A percentile compares a stretch with the other conserved stretches of the same genome.
Evolutionary conservation across 352 stramenopile genomes (phyloP).

Genomic region (Pythium rhizo-oryzae): DNA sequence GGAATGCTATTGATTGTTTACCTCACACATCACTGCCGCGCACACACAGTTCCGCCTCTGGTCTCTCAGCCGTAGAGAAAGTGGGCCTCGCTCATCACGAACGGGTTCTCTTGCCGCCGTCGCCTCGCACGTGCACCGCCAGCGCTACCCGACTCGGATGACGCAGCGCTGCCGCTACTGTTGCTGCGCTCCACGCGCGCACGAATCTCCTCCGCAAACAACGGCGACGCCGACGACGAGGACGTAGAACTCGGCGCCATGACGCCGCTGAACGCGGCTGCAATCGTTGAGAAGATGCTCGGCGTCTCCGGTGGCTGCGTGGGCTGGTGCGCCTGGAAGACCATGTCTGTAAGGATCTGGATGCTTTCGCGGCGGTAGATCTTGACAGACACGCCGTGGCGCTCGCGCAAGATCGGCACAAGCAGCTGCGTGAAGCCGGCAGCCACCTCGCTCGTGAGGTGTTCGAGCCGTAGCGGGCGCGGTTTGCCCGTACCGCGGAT

Average conservation of each 20-base stretch:
- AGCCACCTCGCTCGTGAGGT: slow-evolving; percentile 40
- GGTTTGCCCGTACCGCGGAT: too few relatives aligned
- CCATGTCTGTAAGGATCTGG: slow-evolving; percentile 42
- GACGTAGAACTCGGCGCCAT: slow-evolving; percentile 1
- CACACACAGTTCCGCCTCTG: too few relatives aligned
- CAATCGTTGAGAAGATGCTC: slow-evolving; percentile 23
- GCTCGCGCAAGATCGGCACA: slow-evolving; percentile 38
- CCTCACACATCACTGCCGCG: too few relatives aligned
- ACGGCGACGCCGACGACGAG: not conserved
- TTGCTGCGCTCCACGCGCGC: slow-evolving; percentile 10
- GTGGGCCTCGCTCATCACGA: slow-evolving; percentile 24
- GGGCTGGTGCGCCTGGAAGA: slow-evolving; percentile 31
- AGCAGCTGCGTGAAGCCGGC: slow-evolving; percentile 42
- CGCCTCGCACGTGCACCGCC: not conserved
- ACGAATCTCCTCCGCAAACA: not conserved
- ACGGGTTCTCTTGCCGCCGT: slow-evolving; percentile 16
- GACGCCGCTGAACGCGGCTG: slow-evolving; percentile 14
- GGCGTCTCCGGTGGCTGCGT: slow-evolving; percentile 10
- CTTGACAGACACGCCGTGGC: slow-evolving; percentile 36
- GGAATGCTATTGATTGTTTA: too few relatives aligned
- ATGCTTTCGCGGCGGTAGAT: slow-evolving; percentile 36
- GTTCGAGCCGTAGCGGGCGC: slow-evolving; percentile 30
- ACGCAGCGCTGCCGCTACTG: slow-evolving; percentile 19
- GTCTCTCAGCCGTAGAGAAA: slow-evolving; percentile 28
- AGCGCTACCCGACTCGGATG: slow-evolving; percentile 15